Conservation (phyloP, 352 stramenopile genomes). For the Phytophthora multivora region DNA sequence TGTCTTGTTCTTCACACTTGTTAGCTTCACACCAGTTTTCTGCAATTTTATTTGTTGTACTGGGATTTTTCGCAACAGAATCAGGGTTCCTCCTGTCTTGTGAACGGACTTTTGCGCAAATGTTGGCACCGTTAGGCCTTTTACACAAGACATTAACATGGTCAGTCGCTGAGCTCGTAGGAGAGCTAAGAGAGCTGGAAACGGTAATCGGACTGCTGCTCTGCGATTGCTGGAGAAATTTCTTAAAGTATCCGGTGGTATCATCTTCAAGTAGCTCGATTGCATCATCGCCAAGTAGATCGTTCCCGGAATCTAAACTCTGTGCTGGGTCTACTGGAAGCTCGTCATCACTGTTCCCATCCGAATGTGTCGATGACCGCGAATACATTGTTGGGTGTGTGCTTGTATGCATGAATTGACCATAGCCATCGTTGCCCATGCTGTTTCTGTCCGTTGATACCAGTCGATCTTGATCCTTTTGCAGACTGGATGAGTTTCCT, state of each 20-base stretch:
- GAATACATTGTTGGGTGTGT: neutral
- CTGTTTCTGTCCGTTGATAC: constrained; percentile 2
- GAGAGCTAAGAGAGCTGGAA: neutral
- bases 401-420: constrained; percentile 6
- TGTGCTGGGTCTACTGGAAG: constrained; percentile 18
- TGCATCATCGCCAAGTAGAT: constrained; percentile 2
- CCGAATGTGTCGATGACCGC: constrained; percentile 11
- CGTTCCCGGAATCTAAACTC: constrained; percentile 5
- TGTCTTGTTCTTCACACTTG: constrained; percentile 17
- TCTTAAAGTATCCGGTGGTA: constrained; percentile 18
- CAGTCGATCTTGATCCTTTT: neutral
- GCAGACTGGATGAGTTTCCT: neutral
- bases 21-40: constrained; percentile 20
- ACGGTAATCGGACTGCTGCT: neutral
- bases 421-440: constrained; percentile 13
- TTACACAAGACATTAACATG: constrained; percentile 1
- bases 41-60: neutral
- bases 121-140: neutral
- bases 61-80: neutral
- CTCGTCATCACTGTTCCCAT: constrained; percentile 22
- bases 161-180: neutral
- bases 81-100: constrained; percentile 1
- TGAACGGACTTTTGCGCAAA: constrained; percentile 12
- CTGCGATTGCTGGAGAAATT: constrained; percentile 14
- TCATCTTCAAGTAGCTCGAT: constrained; percentile 13